A percentile compares a stretch with the other conserved stretches of the same genome.
Evolutionary conservation across 2,329 filamentous ascomycete genomes (phyloP).

Genomic region (Microsporum canis): DNA sequence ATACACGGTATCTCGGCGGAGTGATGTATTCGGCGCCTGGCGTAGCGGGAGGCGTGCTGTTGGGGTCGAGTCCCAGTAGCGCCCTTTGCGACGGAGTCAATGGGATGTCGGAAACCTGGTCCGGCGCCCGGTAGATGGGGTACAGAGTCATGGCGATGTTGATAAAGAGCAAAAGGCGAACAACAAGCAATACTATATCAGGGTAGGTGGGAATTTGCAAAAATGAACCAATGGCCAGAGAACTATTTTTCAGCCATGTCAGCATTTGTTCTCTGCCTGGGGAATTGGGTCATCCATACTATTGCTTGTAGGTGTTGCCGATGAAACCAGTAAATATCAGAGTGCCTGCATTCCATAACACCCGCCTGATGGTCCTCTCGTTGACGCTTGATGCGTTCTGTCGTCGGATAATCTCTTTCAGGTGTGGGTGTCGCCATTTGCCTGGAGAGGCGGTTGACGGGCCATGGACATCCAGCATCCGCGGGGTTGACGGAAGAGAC

Average conservation of each 20-base stretch:
- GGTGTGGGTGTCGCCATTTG: slow-evolving; percentile 79
- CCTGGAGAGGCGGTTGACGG: slow-evolving; percentile 43
- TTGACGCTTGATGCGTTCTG: slow-evolving; percentile 69
- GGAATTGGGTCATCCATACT: slow-evolving; percentile 18
- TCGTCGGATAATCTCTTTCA: slow-evolving; percentile 74
- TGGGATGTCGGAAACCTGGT: slow-evolving; percentile 78
- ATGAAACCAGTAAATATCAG: slow-evolving; percentile 41
- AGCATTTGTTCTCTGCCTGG: neutral
- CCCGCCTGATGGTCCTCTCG: slow-evolving; percentile 59
- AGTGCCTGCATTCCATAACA: slow-evolving; percentile 55
- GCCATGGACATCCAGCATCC: slow-evolving; percentile 20
- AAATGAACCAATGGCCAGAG: slow-evolving; percentile 26
- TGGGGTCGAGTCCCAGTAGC: slow-evolving; percentile 68
- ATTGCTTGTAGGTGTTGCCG: slow-evolving; percentile 28
- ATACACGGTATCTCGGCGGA: slow-evolving; percentile 74
- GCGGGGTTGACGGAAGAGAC: slow-evolving; percentile 34
- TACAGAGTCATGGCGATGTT: slow-evolving; percentile 62
- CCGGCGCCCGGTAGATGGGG: slow-evolving; percentile 60
- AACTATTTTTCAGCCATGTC: slow-evolving; percentile 21
- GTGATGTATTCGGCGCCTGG: slow-evolving; percentile 67
- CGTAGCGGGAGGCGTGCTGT: slow-evolving; percentile 50
- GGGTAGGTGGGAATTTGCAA: slow-evolving; percentile 30
- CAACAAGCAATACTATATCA: slow-evolving; percentile 40
- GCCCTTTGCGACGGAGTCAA: slow-evolving; percentile 80
- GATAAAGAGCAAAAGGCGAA: slow-evolving; percentile 52